Conservation (phyloP, 768 basidiomycete genomes). For the Suillus weaverae region DNA sequence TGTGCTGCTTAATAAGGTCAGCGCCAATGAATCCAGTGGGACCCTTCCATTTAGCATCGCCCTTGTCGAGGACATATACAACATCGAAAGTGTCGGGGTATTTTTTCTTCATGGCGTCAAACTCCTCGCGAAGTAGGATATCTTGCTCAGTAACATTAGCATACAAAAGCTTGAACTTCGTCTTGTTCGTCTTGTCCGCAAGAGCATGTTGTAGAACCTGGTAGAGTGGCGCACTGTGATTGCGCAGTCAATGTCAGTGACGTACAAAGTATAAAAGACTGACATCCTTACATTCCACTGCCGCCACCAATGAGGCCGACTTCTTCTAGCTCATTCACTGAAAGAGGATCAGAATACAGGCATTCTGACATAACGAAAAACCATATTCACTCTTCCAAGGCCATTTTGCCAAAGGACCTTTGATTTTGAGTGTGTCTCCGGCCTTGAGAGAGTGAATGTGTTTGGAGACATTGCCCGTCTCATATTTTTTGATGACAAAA, state of each 20-base stretch:
- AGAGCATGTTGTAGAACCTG: constrained; percentile 78
- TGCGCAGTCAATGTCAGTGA: not conserved
- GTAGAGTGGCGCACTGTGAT: constrained; percentile 73
- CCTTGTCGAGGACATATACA: constrained; percentile 86
- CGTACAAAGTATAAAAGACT: not conserved
- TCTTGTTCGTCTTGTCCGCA: constrained; percentile 77
- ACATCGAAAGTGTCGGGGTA: constrained; percentile 74
- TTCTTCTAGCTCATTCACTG: constrained; percentile 82
- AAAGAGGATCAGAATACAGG: constrained; percentile 6
- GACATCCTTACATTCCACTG: constrained; percentile 71
- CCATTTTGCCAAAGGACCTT: constrained; percentile 90
- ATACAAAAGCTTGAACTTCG: constrained; percentile 91
- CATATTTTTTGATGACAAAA: constrained; percentile 84
- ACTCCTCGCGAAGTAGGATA: constrained; percentile 81
- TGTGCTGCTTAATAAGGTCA: constrained; percentile 72
- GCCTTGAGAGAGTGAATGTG: constrained; percentile 78
- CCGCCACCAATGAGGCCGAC: constrained; percentile 93
- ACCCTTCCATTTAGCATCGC: constrained; percentile 57
- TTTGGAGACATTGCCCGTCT: constrained; percentile 81
- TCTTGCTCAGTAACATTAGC: constrained; percentile 89
- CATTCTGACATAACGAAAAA: not conserved
- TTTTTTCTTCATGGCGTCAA: constrained; percentile 68
- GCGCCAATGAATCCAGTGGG: constrained; percentile 72
- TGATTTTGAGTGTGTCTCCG: constrained; percentile 82
- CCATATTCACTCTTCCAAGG: constrained; percentile 67